Base-by-base conservation (phyloP, 257 asterid species). In the Gentiana straminea region DNA sequence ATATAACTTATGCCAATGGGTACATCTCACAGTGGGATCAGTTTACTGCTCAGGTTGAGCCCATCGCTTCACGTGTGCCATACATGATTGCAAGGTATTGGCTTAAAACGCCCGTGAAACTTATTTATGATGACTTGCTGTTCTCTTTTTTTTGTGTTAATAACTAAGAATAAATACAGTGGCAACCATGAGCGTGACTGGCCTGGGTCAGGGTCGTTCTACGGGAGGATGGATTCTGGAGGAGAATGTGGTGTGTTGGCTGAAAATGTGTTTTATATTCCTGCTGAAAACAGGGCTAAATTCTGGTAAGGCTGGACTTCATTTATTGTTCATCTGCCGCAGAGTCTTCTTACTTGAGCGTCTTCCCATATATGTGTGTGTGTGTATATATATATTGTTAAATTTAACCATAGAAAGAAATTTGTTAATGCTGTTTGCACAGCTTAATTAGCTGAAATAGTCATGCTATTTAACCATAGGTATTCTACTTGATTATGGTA, bases 151-250 rank as follows among this genome's bases (percentile, higher is more conserved):
- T 57, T 13, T 32, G 33, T 52, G 24, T 24, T 24, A 24, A 57
- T 55, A 34, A 53, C 35, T 57, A 54, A 49, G 32, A 43, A 52
- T 7, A 59, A 57, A 12, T 64, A 69, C 83, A 90, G 97, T 49
- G 97, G 97, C 65, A 90, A 90, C 76, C 97, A 90, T 51, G 97
- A 90, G 78, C 88, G 96, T 0, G 97, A 90, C 70, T 90, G 97
- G 97, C 97, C 97, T 53, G 89, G 68, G 4, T 44, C 91, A 3
- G 98, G 98, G 35, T 90, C 96, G 3, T 90, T 90, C 65, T 90
- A 90, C 34, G 83, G 70, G 43, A 80, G 9, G 68, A 54, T 49
- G 71, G 96, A 90, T 67, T 90, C 98, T 0, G 98, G 98, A 24
- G 98, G 98, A 70, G 98, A 90, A 67, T 90, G 96, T 70, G 98